These are phyloP conservation scores for Dactylis glomerata DNA, from an alignment of 176 grass and related monocot genomes.

Conservation along the genomic window DNA sequence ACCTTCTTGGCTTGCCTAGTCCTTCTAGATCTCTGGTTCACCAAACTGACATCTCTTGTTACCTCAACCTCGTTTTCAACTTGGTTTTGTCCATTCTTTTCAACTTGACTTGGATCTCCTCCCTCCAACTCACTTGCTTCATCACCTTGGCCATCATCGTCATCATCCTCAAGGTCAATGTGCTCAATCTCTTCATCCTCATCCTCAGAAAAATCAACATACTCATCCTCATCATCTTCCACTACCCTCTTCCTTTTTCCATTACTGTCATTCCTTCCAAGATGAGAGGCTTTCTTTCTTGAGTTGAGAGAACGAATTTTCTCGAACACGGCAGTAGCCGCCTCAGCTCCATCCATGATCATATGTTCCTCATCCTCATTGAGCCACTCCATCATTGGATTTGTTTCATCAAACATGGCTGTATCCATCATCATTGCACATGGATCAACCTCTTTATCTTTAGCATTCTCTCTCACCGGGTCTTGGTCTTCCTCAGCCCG, in stretches of 20 bases:
- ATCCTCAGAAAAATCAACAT: not conserved
- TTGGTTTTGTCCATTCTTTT: too few relatives aligned
- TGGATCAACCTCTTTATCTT: not conserved
- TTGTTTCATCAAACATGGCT: not conserved
- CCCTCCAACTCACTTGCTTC: too few relatives aligned
- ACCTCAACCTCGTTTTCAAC: too few relatives aligned
- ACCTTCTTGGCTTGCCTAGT: too few relatives aligned
- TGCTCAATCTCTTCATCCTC: not conserved
- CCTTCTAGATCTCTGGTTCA: too few relatives aligned
- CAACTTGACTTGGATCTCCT: too few relatives aligned
- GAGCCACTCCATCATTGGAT: not conserved
- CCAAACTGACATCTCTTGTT: too few relatives aligned
- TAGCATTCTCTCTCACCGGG: not conserved
- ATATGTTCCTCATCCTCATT: not conserved
- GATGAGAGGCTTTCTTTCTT: not conserved
- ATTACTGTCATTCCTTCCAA: not conserved
- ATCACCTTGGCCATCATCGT: too few relatives aligned
- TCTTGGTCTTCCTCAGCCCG: not conserved
- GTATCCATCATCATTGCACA: not conserved
- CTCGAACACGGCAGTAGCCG: not conserved
- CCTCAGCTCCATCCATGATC: not conserved
- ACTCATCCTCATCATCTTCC: not conserved
- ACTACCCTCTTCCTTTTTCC: not conserved
- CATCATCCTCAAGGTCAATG: not conserved
- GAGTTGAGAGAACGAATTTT: not conserved